These are phyloP conservation scores for Xylaria flabelliformis DNA, from an alignment of 495 filamentous ascomycete genomes.

Conservation along the genomic window DNA sequence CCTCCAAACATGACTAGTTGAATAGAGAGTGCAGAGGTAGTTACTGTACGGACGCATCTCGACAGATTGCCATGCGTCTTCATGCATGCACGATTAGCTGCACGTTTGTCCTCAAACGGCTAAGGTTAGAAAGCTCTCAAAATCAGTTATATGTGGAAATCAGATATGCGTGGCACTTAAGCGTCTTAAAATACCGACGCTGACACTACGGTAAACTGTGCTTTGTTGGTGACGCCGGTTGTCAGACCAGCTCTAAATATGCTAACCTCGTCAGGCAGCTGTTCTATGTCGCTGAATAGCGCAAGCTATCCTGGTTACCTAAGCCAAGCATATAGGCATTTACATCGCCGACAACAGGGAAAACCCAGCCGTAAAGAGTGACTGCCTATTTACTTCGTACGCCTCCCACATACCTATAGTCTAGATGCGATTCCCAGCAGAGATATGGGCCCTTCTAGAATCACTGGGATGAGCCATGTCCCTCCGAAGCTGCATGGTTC, in stretches of 20 bases:
- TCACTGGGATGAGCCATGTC: not conserved
- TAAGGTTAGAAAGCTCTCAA: not conserved
- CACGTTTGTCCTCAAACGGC: not conserved
- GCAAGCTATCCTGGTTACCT: not conserved
- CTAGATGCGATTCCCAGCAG: not conserved
- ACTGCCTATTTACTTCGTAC: not conserved
- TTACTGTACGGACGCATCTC: not conserved
- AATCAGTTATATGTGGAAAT: not conserved
- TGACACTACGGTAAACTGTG: not conserved
- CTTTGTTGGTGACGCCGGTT: not conserved
- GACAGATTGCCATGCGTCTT: not conserved
- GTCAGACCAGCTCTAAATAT: not conserved
- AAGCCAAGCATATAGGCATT: not conserved
- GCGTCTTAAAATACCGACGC: not conserved
- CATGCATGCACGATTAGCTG: slow-evolving; percentile 1
- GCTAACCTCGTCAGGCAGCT: not conserved
- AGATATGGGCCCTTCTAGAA: not conserved
- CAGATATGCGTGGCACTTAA: not conserved
- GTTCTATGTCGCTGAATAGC: not conserved
- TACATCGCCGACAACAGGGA: not conserved
- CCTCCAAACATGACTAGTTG: too few relatives aligned
- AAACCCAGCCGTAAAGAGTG: too few relatives aligned
- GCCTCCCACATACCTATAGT: not conserved
- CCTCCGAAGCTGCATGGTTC: not conserved
- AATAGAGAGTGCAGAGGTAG: too few relatives aligned